phyloP scores from a whole-genome alignment of 306 rosid genomes.

The Fragaria vesca region DNA sequence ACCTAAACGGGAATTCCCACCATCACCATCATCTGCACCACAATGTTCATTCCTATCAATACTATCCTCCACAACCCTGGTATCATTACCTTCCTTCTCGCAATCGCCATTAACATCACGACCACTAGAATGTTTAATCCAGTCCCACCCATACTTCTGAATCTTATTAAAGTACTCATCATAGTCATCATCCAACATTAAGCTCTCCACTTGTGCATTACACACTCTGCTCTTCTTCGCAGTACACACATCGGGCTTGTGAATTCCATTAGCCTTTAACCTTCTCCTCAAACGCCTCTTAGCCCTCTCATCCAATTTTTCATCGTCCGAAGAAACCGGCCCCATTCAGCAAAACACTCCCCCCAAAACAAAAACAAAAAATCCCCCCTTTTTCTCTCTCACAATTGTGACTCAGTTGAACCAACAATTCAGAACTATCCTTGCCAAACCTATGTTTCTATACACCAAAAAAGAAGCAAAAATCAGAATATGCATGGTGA shows the following conservation, averaged over 20 bases:
- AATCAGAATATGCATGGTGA: slow-evolving; percentile 6
- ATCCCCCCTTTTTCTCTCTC: not conserved
- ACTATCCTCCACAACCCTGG: not conserved
- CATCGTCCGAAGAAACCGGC: not conserved
- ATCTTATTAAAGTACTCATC: not conserved
- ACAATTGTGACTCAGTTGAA: not conserved
- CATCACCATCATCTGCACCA: not conserved
- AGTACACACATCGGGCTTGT: not conserved
- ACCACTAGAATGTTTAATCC: not conserved
- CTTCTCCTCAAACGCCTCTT: slow-evolving; percentile 48
- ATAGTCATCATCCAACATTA: slow-evolving; percentile 4
- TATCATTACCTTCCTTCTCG: not conserved
- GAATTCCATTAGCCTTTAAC: not conserved
- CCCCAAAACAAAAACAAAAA: not conserved
- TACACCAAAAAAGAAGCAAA: not conserved
- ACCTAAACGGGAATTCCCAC: not conserved
- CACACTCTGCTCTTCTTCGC: not conserved
- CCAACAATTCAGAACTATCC: not conserved
- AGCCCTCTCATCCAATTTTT: slow-evolving; percentile 23
- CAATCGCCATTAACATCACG: not conserved
- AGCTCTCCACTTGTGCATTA: slow-evolving; percentile 9
- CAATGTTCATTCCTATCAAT: not conserved
- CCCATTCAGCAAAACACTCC: slow-evolving; percentile 22
- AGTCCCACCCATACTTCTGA: not conserved
- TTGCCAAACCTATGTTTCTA: not conserved